A percentile compares a stretch with the other conserved stretches of the same genome.
Evolutionary conservation across 768 basidiomycete genomes (phyloP).

Genomic region (Auricularia sp.): DNA sequence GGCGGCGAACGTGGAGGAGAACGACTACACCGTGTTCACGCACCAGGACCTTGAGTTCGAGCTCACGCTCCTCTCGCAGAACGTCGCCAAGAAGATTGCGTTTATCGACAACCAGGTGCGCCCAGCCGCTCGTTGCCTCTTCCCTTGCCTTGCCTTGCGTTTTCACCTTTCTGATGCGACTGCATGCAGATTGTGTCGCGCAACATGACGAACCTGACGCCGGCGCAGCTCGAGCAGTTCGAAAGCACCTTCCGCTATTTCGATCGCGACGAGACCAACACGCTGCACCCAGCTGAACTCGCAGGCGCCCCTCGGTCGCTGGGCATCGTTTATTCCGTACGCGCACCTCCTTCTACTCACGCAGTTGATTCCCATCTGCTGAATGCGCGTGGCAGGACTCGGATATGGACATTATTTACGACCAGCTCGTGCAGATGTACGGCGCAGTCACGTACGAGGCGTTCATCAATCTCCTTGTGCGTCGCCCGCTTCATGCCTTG

Average conservation of each 20-base stretch:
- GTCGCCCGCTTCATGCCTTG: slow-evolving; percentile 9
- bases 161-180: not conserved
- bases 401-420: slow-evolving; percentile 76
- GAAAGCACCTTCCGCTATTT: slow-evolving; percentile 98
- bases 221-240: slow-evolving; percentile 92
- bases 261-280: slow-evolving; percentile 87
- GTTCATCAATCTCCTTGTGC: slow-evolving; percentile 85
- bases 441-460: slow-evolving; percentile 89
- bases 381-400: slow-evolving; percentile 46
- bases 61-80: slow-evolving; percentile 69
- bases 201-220: slow-evolving; percentile 88
- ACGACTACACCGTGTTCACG: slow-evolving; percentile 89
- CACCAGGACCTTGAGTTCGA: slow-evolving; percentile 87
- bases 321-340: slow-evolving; percentile 82
- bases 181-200: slow-evolving; percentile 65
- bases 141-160: no score
- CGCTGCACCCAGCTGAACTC: slow-evolving; percentile 75
- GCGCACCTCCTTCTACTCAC: slow-evolving; percentile 13
- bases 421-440: slow-evolving; percentile 67
- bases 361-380: not conserved
- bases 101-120: slow-evolving; percentile 92
- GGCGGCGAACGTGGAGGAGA: slow-evolving; percentile 90
- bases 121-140: slow-evolving; percentile 9
- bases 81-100: slow-evolving; percentile 79
- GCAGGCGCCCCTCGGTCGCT: slow-evolving; percentile 88